Base-by-base conservation (phyloP, 2,329 filamentous ascomycete species). In the Sclerotinia nivalis region DNA sequence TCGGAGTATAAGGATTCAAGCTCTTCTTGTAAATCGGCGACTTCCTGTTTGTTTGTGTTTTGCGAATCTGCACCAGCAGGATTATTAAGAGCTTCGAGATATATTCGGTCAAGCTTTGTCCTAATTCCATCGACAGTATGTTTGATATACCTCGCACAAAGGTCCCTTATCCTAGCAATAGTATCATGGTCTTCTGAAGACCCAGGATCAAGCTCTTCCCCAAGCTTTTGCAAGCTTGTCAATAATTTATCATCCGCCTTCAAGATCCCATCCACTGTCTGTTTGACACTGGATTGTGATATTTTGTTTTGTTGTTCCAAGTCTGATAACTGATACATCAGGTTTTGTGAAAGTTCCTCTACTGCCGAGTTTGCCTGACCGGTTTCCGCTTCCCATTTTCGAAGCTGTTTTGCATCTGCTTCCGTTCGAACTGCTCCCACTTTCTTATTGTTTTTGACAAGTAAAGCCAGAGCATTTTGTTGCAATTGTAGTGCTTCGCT, bases 1-100 rank as follows among this genome's bases (percentile, higher is more conserved):
- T 93, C 91, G 0, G 88, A 82, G 74, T 91, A 89, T 4, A 93
- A 81, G 6, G 89, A 91, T 73, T 91, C 88, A 0, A 93, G 82
- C 75, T 92, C 90, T 45, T 86, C 85, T 74, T 89, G 85, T 2
- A 91, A 77, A 4, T 84, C 82, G 20, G 80, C 80, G 13, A 85
- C 82, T 62, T 87, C 85, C 67, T 73, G 72, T 12, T 50, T 62
- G 18, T 75, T 69, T n/a, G 54, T 66, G 9, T 72, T 68, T 47
- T 71, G 68, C 43, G 49, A 45, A 43, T 69, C 70, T 22, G 50
- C 28, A 49, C 37, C 34, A 34, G 52, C 61, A n/a, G 73, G 73
- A 3, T 75, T 71, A 52, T 79, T 76, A 0, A 86, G 77, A 1
- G 82, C 78, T 62, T 87, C 83, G 1, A 88, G 78, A 70, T 87